phyloP scores from a whole-genome alignment of 202 grass and related monocot genomes.

The Carex arenaria region DNA sequence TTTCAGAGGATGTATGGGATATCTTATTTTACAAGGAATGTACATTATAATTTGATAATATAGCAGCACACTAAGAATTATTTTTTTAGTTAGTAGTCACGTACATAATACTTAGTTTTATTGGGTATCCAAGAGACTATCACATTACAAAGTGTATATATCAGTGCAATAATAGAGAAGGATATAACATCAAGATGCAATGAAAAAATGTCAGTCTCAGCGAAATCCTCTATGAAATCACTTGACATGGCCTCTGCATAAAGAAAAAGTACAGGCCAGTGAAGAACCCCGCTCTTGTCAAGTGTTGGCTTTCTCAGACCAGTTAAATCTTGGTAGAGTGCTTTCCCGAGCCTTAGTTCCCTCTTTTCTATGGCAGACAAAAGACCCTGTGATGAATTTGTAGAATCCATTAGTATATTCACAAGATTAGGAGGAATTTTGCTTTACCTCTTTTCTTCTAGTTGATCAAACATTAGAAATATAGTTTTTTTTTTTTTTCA shows the following conservation, averaged over 20 bases:
- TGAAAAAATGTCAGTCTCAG: conserved; percentile 55
- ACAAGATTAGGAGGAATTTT: background rate
- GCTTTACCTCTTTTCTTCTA: background rate
- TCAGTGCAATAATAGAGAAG: conserved; percentile 24
- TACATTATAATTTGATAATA: background rate
- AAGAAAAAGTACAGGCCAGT: conserved; percentile 82
- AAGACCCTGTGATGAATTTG: conserved; percentile 41
- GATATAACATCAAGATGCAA: conserved; percentile 81
- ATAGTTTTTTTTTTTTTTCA: conserved; percentile 5
- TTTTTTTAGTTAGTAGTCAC: background rate
- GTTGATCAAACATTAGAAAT: background rate
- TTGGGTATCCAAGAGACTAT: background rate
- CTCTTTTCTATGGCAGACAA: conserved; percentile 59
- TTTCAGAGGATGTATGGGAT: background rate
- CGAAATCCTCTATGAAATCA: conserved; percentile 92
- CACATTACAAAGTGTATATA: background rate
- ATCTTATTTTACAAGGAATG: background rate
- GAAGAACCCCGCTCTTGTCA: conserved; percentile 57
- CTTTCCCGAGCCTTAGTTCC: conserved; percentile 55
- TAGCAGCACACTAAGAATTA: background rate
- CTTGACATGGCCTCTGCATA: conserved; percentile 91
- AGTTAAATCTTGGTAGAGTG: conserved; percentile 53
- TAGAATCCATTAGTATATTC: conserved; percentile 10
- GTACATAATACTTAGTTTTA: background rate
- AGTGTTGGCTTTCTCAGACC: conserved; percentile 59